phyloP scores from a whole-genome alignment of 345 rosid genomes.

The Lenwebbia sp. region DNA sequence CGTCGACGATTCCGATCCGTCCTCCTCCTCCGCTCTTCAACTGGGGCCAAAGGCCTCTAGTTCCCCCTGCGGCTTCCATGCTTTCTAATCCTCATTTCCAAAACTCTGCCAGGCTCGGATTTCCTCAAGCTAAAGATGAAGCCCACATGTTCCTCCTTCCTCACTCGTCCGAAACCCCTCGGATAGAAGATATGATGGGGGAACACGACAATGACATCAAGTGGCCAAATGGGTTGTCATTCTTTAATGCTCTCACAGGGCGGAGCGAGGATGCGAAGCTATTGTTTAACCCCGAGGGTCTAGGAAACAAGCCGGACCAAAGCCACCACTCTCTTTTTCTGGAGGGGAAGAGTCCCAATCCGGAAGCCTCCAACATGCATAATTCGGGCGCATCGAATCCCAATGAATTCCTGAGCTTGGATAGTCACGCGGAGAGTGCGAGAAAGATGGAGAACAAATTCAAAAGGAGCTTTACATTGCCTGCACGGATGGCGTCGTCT shows the following conservation, averaged over 20 bases:
- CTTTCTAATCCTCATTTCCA: conserved; percentile 57
- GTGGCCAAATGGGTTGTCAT: conserved; percentile 81
- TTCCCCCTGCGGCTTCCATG: conserved; percentile 37
- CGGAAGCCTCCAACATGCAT: conserved; percentile 27
- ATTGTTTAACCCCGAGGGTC: conserved; percentile 48
- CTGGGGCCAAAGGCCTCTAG: conserved; percentile 55
- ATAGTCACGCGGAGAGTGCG: conserved; percentile 36
- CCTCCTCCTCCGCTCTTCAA: conserved; percentile 51
- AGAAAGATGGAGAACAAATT: conserved; percentile 63
- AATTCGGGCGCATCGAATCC: conserved; percentile 21
- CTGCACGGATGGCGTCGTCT: conserved; percentile 65
- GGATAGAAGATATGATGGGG: conserved; percentile 45
- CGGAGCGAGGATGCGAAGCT: conserved; percentile 64
- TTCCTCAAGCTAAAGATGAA: conserved; percentile 55
- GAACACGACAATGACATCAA: conserved; percentile 76
- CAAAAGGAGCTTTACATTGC: conserved; percentile 62
- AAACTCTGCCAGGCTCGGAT: conserved; percentile 36
- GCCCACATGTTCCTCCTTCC: conserved; percentile 67
- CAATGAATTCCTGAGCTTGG: conserved; percentile 66
- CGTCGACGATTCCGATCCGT: conserved; percentile 42
- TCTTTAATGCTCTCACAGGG: conserved; percentile 79
- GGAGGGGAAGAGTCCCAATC: conserved; percentile 31
- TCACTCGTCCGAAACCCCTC: conserved; percentile 26
- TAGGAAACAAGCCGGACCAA: conserved; percentile 35
- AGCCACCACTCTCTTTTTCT: conserved; percentile 15